Base-by-base conservation (phyloP, 23 red algal species). In the Pyropia haitanensis region DNA sequence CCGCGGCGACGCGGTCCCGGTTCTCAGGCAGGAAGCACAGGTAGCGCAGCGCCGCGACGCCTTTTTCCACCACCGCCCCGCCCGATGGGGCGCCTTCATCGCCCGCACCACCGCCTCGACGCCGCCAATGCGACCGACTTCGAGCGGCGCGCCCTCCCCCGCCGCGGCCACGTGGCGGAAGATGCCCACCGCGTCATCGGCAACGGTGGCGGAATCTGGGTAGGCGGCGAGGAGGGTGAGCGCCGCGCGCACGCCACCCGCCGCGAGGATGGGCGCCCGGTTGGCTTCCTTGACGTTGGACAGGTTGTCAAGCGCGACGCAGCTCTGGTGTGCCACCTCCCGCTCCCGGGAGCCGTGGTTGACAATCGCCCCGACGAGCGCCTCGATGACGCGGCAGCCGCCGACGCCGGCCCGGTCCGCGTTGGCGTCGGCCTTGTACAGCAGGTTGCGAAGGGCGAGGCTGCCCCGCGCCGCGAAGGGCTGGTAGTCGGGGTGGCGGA, bases 281-380 rank as follows among this genome's bases (percentile, higher is more conserved):
- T 87, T 87, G 48, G 59, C 70, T 26, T 61, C 72, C 17, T 76
- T 87, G 12, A 39, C 39, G 62, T 59, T 87, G n/a, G 81, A 87
- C 22, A 87, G 61, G 65, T 87, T 87, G 31, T 20, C 70, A 51
- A 87, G 61, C 28, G 81, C 81, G 14, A 87, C 70, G 33, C 81
- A 87, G 63, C 61, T 76, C 63, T 87, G 81, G 57, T 87, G 81
- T 30, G 68, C 81, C 49, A 87, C 72, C 39, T 87, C 81, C 10
- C 81, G 70, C 33, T 87, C 81, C 19, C 76, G 62, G 9, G 39
- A 34, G 51, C 68, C 69, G n/a, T 32, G 13, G 5, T 3, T 46
- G 39, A 60, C 14, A 16, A 87, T 77, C 44, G 71, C 63, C 15
- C 53, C 53, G 61, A 87, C 49, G 2, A 87, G 39, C 39, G 39